Conservation (phyloP, 345 rosid species). For the Salix purpurea region DNA sequence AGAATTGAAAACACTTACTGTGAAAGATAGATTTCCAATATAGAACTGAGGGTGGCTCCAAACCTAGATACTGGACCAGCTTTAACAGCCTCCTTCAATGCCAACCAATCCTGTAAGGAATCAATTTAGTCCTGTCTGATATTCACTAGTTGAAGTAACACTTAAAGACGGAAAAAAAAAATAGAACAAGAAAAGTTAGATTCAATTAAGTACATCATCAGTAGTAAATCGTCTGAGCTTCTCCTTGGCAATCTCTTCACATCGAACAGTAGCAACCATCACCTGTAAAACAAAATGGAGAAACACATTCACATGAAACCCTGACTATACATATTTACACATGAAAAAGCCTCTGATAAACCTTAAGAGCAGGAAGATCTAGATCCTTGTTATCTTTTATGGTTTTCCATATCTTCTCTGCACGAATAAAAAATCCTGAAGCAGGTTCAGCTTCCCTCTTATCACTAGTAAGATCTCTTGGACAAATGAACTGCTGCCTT, state of each 20-base stretch:
- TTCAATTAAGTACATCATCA: slow-evolving; percentile 14
- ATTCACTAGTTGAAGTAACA: background rate
- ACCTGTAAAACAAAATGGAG: slow-evolving; percentile 21
- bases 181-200: background rate
- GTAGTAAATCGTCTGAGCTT: too few relatives aligned
- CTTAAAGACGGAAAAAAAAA: background rate
- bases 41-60: slow-evolving; percentile 26
- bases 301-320: background rate
- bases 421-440: slow-evolving; percentile 29
- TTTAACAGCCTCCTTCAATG: slow-evolving; percentile 25
- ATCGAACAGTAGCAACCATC: slow-evolving; percentile 36
- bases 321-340: background rate
- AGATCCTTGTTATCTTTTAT: slow-evolving; percentile 36
- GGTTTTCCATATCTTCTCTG: slow-evolving; percentile 29
- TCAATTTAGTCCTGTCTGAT: background rate
- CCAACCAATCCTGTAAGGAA: slow-evolving; percentile 28
- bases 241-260: slow-evolving; percentile 20
- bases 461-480: slow-evolving; percentile 33
- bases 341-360: background rate
- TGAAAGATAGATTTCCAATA: slow-evolving; percentile 25
- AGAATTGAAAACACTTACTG: slow-evolving; percentile 14
- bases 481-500: slow-evolving; percentile 31
- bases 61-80: slow-evolving; percentile 30
- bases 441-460: slow-evolving; percentile 32
- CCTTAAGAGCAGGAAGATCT: slow-evolving; percentile 36